Percentiles rank a stretch among this genome's conserved stretches.
These are phyloP conservation scores for Lactarius sanguifluus DNA, from an alignment of 768 basidiomycete genomes.

Conservation along the genomic window DNA sequence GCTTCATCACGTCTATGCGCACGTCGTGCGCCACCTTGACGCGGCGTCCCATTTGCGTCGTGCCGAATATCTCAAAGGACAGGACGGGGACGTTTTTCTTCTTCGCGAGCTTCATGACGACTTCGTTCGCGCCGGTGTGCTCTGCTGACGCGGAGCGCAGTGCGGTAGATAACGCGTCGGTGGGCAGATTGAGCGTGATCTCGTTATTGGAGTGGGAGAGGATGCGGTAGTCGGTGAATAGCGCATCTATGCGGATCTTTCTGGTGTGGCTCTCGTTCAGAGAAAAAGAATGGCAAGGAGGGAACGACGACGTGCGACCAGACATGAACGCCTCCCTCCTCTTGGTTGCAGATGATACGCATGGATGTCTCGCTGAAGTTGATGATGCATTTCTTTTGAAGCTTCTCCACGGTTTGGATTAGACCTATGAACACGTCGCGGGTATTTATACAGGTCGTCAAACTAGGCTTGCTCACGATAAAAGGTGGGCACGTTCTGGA, in stretches of 20 bases:
- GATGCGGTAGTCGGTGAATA: slow-evolving; percentile 79
- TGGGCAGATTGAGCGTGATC: slow-evolving; percentile 70
- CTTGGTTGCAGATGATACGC: slow-evolving; percentile 81
- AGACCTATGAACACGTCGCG: slow-evolving; percentile 48
- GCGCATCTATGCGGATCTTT: slow-evolving; percentile 61
- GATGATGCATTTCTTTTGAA: slow-evolving; percentile 83
- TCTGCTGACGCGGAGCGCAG: slow-evolving; percentile 51
- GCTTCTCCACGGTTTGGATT: slow-evolving; percentile 77
- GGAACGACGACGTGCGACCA: slow-evolving; percentile 62
- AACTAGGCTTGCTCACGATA: slow-evolving; percentile 19
- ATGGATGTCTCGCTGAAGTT: slow-evolving; percentile 73
- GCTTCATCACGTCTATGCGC: slow-evolving; percentile 76
- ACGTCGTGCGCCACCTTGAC: slow-evolving; percentile 79
- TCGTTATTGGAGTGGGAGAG: slow-evolving; percentile 83
- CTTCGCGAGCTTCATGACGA: slow-evolving; percentile 84
- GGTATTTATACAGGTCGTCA: not conserved
- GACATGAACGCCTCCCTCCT: slow-evolving; percentile 85
- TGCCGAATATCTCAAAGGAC: slow-evolving; percentile 69
- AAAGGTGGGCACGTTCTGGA: slow-evolving; percentile 28
- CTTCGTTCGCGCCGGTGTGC: slow-evolving; percentile 48
- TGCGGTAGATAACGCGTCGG: slow-evolving; percentile 73
- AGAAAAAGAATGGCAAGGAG: slow-evolving; percentile 3
- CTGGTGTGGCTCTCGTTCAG: slow-evolving; percentile 36
- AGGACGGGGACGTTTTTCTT: slow-evolving; percentile 78
- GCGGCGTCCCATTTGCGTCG: slow-evolving; percentile 60